These are phyloP conservation scores for Lathyrus tuberosus DNA, from an alignment of 306 rosid species.

Conservation along the genomic window DNA sequence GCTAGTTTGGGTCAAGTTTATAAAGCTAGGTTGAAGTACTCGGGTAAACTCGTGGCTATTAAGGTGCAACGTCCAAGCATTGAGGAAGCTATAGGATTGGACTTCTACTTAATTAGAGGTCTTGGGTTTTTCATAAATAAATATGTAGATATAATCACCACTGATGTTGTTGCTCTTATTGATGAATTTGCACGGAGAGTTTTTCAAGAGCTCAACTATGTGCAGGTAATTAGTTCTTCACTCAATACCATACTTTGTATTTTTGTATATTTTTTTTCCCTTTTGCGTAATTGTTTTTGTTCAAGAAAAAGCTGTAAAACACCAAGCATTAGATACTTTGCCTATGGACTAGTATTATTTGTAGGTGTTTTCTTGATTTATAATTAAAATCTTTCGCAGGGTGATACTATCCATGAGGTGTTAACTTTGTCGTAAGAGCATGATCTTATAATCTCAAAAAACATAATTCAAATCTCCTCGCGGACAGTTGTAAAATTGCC, in stretches of 20 bases:
- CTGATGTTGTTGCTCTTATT: conserved; percentile 80
- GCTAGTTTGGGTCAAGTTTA: conserved; percentile 97
- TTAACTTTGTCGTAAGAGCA: background rate
- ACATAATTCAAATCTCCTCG: background rate
- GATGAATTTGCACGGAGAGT: conserved; percentile 93
- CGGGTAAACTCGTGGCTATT: conserved; percentile 74
- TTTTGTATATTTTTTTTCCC: conserved; percentile 17
- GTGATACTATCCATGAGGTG: background rate
- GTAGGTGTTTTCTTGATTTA: too few species aligned
- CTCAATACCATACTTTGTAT: background rate
- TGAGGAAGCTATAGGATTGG: conserved; percentile 92
- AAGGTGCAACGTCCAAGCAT: conserved; percentile 92
- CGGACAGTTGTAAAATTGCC: too few species aligned
- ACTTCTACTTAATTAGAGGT: conserved; percentile 80
- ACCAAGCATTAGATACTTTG: background rate
- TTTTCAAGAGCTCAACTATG: conserved; percentile 93
- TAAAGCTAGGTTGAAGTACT: conserved; percentile 70
- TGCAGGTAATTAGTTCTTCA: conserved; percentile 63
- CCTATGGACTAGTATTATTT: background rate
- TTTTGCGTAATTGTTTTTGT: background rate
- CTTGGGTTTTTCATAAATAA: conserved; percentile 75
- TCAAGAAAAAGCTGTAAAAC: background rate
- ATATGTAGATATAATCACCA: conserved; percentile 74
- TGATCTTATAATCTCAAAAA: background rate
- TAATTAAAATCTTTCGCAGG: background rate